phyloP scores from a whole-genome alignment of 1,284 basidiomycete species.

The Irpex sp. region DNA sequence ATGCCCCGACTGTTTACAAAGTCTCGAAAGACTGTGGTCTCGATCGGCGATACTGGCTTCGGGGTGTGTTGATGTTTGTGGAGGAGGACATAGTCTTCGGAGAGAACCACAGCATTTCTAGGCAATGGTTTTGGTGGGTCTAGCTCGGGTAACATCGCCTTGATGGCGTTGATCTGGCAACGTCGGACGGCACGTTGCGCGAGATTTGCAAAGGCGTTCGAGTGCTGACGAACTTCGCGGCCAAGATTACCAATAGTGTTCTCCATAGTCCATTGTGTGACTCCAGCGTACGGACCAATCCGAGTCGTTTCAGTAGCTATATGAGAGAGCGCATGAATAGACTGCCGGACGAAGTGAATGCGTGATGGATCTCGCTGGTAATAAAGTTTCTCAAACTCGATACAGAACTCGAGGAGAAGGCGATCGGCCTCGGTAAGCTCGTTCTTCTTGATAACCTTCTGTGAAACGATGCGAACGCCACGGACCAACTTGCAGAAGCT shows the following conservation, averaged over 20 bases:
- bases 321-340: conserved; percentile 25
- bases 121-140: too few species aligned
- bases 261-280: conserved; percentile 23
- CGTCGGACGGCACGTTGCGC: conserved; percentile 12
- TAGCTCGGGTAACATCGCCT: conserved; percentile 12
- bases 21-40: too few species aligned
- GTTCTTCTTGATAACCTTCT: not conserved
- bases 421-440: not conserved
- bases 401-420: conserved; percentile 3
- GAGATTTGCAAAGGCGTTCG: conserved; percentile 19
- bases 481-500: conserved; percentile 17
- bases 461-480: conserved; percentile 13
- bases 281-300: conserved; percentile 18
- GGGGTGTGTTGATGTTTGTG: too few species aligned
- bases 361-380: conserved; percentile 17
- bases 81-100: too few species aligned
- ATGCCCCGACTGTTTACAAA: too few species aligned
- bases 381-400: conserved; percentile 9
- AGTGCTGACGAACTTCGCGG: conserved; percentile 16
- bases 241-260: conserved; percentile 20
- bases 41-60: too few species aligned
- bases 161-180: conserved; percentile 15
- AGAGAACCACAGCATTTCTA: too few species aligned
- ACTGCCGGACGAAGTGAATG: conserved; percentile 27
- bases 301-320: conserved; percentile 18